A percentile compares a stretch with the other conserved stretches of the same genome.
These are phyloP conservation scores for Talaromyces borbonicus DNA, from an alignment of 495 filamentous ascomycete species.

Conservation along the genomic window DNA sequence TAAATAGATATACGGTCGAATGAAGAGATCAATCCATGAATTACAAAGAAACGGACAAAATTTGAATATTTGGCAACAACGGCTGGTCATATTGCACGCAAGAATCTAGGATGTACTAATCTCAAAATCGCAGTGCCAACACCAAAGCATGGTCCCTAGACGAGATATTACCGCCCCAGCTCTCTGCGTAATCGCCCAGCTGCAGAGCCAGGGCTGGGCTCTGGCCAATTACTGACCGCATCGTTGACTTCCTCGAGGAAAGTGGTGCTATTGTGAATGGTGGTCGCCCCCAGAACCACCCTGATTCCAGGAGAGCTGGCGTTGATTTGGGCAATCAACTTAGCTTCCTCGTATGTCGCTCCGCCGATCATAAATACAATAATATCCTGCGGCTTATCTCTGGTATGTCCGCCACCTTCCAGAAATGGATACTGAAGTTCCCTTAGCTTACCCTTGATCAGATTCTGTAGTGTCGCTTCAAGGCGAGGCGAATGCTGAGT, in stretches of 20 bases:
- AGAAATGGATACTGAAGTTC: conserved; percentile 86
- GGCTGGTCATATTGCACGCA: too few relatives aligned
- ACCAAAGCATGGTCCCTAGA: too few relatives aligned
- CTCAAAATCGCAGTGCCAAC: too few relatives aligned
- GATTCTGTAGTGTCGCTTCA: conserved; percentile 77
- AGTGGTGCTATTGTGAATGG: conserved; percentile 70
- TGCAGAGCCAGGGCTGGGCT: conserved; percentile 55
- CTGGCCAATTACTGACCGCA: conserved; percentile 71
- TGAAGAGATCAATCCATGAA: too few relatives aligned
- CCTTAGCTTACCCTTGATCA: conserved; percentile 81
- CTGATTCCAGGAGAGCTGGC: conserved; percentile 79
- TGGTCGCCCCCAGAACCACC: conserved; percentile 79
- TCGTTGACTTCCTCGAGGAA: conserved; percentile 85
- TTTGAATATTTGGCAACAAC: too few relatives aligned
- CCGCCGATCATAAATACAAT: conserved; percentile 91
- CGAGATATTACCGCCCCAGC: conserved; percentile 24
- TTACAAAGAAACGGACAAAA: too few relatives aligned
- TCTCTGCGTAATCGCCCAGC: conserved; percentile 65
- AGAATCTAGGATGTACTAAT: too few relatives aligned
- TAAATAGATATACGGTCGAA: too few relatives aligned
- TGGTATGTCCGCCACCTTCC: conserved; percentile 70
- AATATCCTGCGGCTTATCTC: conserved; percentile 94
- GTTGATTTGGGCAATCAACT: conserved; percentile 86
- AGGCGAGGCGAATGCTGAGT: conserved; percentile 90
- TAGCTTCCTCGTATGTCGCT: conserved; percentile 91